phyloP scores from a whole-genome alignment of 2,329 filamentous ascomycete genomes.

The Fusarium sp. region DNA sequence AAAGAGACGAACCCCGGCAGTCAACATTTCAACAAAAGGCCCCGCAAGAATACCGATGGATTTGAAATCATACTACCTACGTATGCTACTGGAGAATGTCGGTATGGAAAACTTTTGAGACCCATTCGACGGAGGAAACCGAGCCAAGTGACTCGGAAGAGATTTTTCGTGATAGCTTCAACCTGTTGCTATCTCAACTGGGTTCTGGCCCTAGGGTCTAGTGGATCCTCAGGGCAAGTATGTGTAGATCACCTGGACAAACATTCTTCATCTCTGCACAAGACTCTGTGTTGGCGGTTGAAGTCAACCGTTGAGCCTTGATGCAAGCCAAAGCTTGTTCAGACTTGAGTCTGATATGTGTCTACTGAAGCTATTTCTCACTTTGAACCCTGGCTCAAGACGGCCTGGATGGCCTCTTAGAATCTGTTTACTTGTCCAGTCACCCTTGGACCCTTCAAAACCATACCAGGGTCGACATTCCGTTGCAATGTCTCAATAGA shows the following conservation, averaged over 20 bases:
- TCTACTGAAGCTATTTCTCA: neutral
- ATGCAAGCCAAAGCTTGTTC: neutral
- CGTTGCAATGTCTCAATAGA: slow-evolving; percentile 6
- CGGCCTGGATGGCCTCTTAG: neutral
- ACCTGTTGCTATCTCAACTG: slow-evolving; percentile 19
- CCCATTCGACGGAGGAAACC: neutral
- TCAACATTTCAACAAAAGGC: slow-evolving; percentile 6
- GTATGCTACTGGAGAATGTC: neutral
- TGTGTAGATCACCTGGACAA: neutral
- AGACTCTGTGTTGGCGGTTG: slow-evolving; percentile 6
- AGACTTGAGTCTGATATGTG: neutral
- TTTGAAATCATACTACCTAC: neutral
- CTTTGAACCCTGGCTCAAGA: neutral
- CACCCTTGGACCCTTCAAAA: neutral
- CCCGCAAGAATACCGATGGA: slow-evolving; percentile 8
- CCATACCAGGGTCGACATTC: neutral
- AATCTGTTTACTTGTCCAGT: neutral
- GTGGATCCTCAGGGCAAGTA: slow-evolving; percentile 6
- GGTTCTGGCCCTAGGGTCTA: slow-evolving; percentile 4
- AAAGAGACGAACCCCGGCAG: slow-evolving; percentile 5
- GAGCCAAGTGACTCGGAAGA: slow-evolving; percentile 1
- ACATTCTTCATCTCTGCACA: neutral
- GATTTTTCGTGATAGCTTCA: slow-evolving; percentile 27
- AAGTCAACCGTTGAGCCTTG: slow-evolving; percentile 2
- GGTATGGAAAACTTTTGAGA: neutral